Evolutionary conservation across 306 rosid species (phyloP), one percentile per base, ranked within the genome.

Genomic region (Vicia sativa): DNA sequence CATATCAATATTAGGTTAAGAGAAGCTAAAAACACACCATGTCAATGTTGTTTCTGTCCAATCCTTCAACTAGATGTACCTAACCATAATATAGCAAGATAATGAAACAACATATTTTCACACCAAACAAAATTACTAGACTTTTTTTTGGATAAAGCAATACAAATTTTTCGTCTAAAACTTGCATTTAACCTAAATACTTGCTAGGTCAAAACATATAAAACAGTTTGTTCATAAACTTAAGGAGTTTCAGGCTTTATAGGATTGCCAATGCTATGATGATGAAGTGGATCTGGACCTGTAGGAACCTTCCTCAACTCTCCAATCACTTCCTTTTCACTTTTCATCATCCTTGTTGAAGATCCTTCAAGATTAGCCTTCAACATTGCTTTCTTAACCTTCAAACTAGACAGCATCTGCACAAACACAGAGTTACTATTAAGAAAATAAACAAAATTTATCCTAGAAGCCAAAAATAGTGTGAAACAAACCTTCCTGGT

Each of bases 281-380:
- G 95, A 67, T 88, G 95, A 60, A 88, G 62, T 0, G 95, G 95
- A 55, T 88, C 89, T 54, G 95, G 95, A 46, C 95, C 91, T 0
- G 87, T 76, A 11, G 89, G 95, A 74, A 82, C 85, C 62, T 70
- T 80, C 85, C 89, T 83, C 38, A 88, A 65, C 80, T 79, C 85
- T 79, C 71, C 77, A 15, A 49, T 73, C 55, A 55, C 13, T 45
- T 62, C 11, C 26, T 58, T 69, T 19, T 73, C 74, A 26, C 63
- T 72, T 42, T 38, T 7, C 64, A 38, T 67, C 37, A 63, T 37
- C 49, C 70, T 78, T 16, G 55, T 70, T 23, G 54, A 68, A 72
- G 80, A 60, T 57, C 80, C 80, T 68, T 64, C 56, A 59, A 65
- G 12, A 52, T 74, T 62, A 62, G 14, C 62, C 74, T 34, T 31